Percentiles rank a stretch among this genome's conserved stretches.
These are phyloP conservation scores for Raphanus hybrid DNA, from an alignment of 441 rosid species.

Conservation along the genomic window DNA sequence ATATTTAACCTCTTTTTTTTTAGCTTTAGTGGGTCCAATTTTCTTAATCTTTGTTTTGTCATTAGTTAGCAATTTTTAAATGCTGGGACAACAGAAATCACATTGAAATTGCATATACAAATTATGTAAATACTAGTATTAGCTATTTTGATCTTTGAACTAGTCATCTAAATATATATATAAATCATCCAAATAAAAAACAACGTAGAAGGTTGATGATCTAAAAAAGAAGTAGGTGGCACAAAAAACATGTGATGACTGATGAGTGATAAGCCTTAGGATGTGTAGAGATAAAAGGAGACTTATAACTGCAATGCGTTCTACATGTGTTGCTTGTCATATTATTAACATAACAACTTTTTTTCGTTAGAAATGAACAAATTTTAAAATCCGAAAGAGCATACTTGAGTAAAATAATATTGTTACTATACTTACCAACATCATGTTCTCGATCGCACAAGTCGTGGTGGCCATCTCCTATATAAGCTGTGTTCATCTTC, in stretches of 20 bases:
- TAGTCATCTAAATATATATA: conserved; percentile 5
- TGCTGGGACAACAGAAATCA: background rate
- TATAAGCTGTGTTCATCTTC: no score
- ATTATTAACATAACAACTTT: background rate
- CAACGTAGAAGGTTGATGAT: conserved; percentile 22
- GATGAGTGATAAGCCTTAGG: conserved; percentile 11
- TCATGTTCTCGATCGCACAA: no score
- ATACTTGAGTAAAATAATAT: background rate
- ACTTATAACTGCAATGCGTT: background rate
- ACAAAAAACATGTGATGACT: conserved; percentile 35
- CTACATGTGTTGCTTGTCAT: conserved; percentile 9
- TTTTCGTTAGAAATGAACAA: background rate
- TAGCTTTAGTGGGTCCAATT: background rate
- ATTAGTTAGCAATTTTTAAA: background rate
- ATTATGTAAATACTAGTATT: background rate
- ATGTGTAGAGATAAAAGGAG: conserved; percentile 21
- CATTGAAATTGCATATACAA: background rate
- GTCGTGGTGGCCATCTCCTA: no score
- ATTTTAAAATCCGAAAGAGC: background rate
- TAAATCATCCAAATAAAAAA: background rate
- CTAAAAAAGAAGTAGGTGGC: conserved; percentile 36
- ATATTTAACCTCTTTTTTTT: background rate
- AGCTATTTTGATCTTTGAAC: background rate
- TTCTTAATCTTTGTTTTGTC: background rate
- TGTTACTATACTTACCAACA: no score